Conservation (phyloP, 768 basidiomycete species). For the Fomitopsis pulvina region DNA sequence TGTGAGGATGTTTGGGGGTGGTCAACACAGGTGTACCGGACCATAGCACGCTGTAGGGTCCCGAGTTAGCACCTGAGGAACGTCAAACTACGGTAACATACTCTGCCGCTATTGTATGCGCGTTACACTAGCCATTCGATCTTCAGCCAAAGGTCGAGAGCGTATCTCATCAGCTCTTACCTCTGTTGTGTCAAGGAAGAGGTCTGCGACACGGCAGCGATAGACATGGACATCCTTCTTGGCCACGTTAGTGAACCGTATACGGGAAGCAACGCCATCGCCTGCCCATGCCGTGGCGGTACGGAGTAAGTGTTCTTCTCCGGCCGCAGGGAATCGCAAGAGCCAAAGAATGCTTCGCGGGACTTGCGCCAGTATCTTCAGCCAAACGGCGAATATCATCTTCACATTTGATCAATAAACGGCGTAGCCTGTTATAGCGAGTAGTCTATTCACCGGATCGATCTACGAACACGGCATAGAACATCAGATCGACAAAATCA, state of each 20-base stretch:
- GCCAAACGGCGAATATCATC: conserved; percentile 42
- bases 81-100: conserved; percentile 19
- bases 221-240: conserved; percentile 39
- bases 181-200: conserved; percentile 48
- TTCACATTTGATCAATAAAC: not conserved
- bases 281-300: conserved; percentile 40
- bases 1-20: conserved; percentile 37
- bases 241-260: conserved; percentile 43
- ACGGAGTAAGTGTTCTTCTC: conserved; percentile 37
- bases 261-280: conserved; percentile 36
- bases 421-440: too few relatives aligned
- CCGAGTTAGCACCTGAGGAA: conserved; percentile 1
- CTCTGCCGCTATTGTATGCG: conserved; percentile 47
- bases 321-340: conserved; percentile 42
- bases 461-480: conserved; percentile 7
- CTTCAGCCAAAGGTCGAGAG: not conserved
- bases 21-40: conserved; percentile 45
- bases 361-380: conserved; percentile 36
- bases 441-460: conserved; percentile 10
- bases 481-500: not conserved
- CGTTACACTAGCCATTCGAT: conserved; percentile 34
- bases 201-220: conserved; percentile 40
- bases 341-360: conserved; percentile 47
- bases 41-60: conserved; percentile 38
- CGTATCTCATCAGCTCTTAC: conserved; percentile 17